Conservation (phyloP, 192 early-diverging fungal genomes). For the Backusella circina region DNA sequence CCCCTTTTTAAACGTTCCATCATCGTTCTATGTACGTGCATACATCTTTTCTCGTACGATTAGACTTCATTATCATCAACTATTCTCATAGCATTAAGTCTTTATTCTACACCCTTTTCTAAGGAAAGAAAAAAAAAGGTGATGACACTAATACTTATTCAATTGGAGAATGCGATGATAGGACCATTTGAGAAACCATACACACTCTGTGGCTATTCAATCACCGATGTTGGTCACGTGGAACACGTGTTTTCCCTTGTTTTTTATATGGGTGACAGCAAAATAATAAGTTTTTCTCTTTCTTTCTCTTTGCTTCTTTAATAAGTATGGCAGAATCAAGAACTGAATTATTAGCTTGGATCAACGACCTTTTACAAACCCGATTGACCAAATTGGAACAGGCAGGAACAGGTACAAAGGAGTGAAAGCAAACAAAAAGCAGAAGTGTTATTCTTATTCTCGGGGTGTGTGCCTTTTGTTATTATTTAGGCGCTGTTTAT, state of each 20-base stretch:
- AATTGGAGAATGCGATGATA: too few relatives aligned
- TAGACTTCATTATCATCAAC: too few relatives aligned
- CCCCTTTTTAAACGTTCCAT: neutral
- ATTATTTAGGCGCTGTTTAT: conserved; percentile 52
- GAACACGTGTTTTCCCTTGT: neutral
- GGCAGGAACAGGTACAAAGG: conserved; percentile 72
- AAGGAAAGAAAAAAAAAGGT: too few relatives aligned
- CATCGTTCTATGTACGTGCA: neutral
- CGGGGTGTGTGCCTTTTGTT: neutral
- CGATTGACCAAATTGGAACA: conserved; percentile 91
- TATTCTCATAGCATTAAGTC: too few relatives aligned
- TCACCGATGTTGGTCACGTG: neutral
- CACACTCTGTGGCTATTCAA: too few relatives aligned
- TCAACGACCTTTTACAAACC: conserved; percentile 87
- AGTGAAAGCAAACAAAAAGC: neutral
- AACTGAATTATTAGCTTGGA: conserved; percentile 86
- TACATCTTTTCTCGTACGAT: too few relatives aligned
- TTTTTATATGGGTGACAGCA: conserved; percentile 6
- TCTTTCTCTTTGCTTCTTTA: conserved; percentile 1
- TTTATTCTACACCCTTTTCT: too few relatives aligned
- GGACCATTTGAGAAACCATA: too few relatives aligned
- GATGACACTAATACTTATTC: too few relatives aligned
- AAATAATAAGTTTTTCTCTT: conserved; percentile 3
- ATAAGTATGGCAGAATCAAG: conserved; percentile 69
- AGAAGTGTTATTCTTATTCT: neutral